Conservation (phyloP, 768 basidiomycete genomes). For the Phlebiopsis flavidoalba region DNA sequence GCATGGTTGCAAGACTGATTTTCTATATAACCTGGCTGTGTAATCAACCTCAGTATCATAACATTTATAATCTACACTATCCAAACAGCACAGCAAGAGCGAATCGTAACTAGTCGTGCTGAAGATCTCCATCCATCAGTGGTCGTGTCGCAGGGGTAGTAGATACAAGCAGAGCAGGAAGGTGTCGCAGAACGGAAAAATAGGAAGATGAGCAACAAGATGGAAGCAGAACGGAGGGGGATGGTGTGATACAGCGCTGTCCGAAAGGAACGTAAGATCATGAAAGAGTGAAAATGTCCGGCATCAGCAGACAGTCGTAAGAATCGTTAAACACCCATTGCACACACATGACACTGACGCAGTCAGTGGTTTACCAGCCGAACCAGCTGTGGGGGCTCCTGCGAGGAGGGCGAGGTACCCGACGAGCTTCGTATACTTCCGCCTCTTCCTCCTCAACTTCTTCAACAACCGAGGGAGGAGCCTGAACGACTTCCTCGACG, state of each 20-base stretch:
- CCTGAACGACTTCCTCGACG: constrained; percentile 48
- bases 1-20: too few relatives aligned
- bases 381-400: constrained; percentile 23
- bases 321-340: constrained; percentile 26
- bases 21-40: not conserved
- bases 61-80: constrained; percentile 1
- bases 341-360: not conserved
- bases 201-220: constrained; percentile 1
- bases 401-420: constrained; percentile 14
- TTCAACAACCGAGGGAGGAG: constrained; percentile 29
- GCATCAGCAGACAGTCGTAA: constrained; percentile 21
- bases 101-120: constrained; percentile 10
- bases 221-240: constrained; percentile 1
- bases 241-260: not conserved
- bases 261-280: not conserved
- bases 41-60: not conserved
- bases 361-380: constrained; percentile 20
- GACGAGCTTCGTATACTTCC: constrained; percentile 12
- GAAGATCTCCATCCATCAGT: constrained; percentile 8
- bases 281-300: constrained; percentile 11
- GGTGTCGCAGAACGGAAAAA: constrained; percentile 10
- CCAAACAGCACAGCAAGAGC: constrained; percentile 3
- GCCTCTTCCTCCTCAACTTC: constrained; percentile 39
- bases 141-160: constrained; percentile 11
- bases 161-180: constrained; percentile 1